Conservation (phyloP, 179 eudicot genomes). For the Amaranthus tricolor region DNA sequence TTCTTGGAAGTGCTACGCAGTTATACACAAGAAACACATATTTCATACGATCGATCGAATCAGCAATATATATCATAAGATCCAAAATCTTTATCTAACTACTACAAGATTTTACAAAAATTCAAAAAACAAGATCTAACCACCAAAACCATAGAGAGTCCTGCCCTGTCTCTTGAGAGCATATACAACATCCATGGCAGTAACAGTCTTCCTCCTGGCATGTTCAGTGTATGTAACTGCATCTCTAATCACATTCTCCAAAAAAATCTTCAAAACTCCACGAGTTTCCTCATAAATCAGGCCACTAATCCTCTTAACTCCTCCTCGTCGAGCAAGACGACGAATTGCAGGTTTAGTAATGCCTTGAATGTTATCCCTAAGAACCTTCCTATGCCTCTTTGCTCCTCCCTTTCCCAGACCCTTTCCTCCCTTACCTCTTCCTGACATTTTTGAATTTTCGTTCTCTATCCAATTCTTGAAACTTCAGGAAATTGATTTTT, state of each 20-base stretch:
- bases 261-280: no score
- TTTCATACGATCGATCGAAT: no score
- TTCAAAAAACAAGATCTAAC: not conserved
- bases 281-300: not conserved
- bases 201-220: constrained; percentile 8
- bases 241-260: constrained; percentile 11
- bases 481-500: not conserved
- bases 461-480: not conserved
- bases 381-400: constrained; percentile 13
- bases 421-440: constrained; percentile 13
- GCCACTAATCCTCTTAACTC: not conserved
- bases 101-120: not conserved
- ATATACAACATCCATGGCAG: constrained; percentile 16
- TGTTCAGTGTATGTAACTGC: constrained; percentile 7
- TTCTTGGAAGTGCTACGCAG: no score
- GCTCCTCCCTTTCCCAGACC: constrained; percentile 16
- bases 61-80: not conserved
- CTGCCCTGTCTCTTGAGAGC: constrained; percentile 17
- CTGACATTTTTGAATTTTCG: not conserved
- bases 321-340: not conserved
- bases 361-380: constrained; percentile 5
- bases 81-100: not conserved
- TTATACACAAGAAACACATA: no score
- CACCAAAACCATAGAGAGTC: constrained; percentile 17
- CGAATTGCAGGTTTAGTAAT: constrained; percentile 2